Evolutionary conservation across 1,284 basidiomycete genomes (phyloP).

Genomic region (Chondrostereum purpureum): DNA sequence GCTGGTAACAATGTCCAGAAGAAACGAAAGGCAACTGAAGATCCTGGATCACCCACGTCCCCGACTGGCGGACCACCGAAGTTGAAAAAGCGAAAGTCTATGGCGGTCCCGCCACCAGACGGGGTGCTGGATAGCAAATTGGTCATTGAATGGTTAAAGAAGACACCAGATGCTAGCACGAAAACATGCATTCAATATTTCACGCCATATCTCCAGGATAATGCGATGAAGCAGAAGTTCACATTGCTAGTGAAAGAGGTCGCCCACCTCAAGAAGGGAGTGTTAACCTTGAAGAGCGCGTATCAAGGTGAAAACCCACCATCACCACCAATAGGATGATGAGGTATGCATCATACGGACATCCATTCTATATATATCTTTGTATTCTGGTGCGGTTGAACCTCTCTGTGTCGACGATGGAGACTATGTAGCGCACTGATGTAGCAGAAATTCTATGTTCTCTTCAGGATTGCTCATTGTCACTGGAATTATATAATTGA

Average conservation of each 20-base stretch:
- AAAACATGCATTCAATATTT: slow-evolving; percentile 75
- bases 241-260: slow-evolving; percentile 72
- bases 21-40: slow-evolving; percentile 67
- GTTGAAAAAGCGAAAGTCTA: slow-evolving; percentile 59
- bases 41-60: slow-evolving; percentile 26
- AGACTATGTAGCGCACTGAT: no score
- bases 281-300: slow-evolving; percentile 52
- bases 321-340: no score
- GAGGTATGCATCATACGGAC: no score
- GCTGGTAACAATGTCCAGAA: slow-evolving; percentile 25
- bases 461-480: no score
- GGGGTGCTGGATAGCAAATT: slow-evolving; percentile 55
- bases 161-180: slow-evolving; percentile 57
- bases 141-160: slow-evolving; percentile 68
- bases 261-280: slow-evolving; percentile 60
- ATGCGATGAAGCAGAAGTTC: slow-evolving; percentile 64
- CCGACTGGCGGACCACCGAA: slow-evolving; percentile 34
- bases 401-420: no score
- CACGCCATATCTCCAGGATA: slow-evolving; percentile 61
- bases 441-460: no score
- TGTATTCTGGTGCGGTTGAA: no score
- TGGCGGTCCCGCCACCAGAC: slow-evolving; percentile 29
- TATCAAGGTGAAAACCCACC: slow-evolving; percentile 30
- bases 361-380: no score
- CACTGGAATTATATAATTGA: no score